phyloP scores from a whole-genome alignment of 192 early-diverging fungal genomes.

The Entomortierella lignicola region DNA sequence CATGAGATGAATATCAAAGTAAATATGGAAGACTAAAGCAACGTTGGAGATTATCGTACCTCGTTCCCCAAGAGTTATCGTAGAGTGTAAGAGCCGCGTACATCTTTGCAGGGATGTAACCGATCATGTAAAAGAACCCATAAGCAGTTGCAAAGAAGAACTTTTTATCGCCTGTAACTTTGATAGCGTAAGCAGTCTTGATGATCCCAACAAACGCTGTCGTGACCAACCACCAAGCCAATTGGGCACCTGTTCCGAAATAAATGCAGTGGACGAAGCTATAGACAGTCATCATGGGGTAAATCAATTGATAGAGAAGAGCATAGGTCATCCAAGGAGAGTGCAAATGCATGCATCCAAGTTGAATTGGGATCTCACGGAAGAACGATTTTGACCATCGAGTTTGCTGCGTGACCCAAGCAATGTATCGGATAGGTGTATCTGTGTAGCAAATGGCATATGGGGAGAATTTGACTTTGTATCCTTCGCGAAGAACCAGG shows the following conservation, averaged over 20 bases:
- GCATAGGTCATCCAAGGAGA: constrained; percentile 72
- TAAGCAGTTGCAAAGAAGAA: constrained; percentile 61
- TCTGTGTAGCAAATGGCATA: constrained; percentile 71
- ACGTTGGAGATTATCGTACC: constrained; percentile 10
- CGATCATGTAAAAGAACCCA: constrained; percentile 59
- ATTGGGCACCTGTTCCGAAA: constrained; percentile 44
- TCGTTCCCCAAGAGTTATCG: constrained; percentile 71
- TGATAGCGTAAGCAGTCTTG: constrained; percentile 58
- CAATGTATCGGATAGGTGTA: constrained; percentile 65
- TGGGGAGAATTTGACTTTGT: constrained; percentile 65
- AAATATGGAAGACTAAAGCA: constrained; percentile 13
- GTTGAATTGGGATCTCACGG: constrained; percentile 64
- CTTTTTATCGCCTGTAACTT: constrained; percentile 38
- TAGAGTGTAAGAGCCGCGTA: constrained; percentile 66
- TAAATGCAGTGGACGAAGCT: constrained; percentile 60
- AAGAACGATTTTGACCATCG: constrained; percentile 75
- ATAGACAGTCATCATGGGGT: constrained; percentile 70
- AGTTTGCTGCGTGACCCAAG: constrained; percentile 73
- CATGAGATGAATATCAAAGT: background rate
- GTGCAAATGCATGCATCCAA: constrained; percentile 62
- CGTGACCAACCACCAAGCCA: constrained; percentile 57
- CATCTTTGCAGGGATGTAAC: constrained; percentile 68
- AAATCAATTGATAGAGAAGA: constrained; percentile 67
- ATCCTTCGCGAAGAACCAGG: constrained; percentile 58
- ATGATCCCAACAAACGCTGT: constrained; percentile 56